Percentiles rank a stretch among this genome's conserved stretches.
phyloP scores from a whole-genome alignment of 2,329 filamentous ascomycete species.

The Apiospora koreana region DNA sequence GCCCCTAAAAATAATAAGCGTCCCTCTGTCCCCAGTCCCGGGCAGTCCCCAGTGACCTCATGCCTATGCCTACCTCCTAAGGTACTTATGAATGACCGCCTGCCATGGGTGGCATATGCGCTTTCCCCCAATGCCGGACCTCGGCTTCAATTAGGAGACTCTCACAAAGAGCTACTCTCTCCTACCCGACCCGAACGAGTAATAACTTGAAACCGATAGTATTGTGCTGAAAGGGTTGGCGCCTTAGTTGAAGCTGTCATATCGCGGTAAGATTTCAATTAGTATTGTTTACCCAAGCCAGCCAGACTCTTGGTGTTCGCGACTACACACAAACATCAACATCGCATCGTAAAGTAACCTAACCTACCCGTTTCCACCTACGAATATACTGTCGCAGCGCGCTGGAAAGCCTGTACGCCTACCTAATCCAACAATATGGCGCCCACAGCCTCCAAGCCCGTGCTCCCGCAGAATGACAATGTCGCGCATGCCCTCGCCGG shows the following conservation, averaged over 20 bases:
- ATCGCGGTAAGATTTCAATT: neutral
- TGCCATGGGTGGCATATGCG: neutral
- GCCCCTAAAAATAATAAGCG: neutral
- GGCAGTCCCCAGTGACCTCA: neutral
- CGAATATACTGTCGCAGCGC: neutral
- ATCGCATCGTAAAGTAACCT: neutral
- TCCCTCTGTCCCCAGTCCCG: neutral
- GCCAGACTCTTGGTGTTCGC: neutral
- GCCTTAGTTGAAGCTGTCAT: neutral
- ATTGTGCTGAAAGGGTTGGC: neutral
- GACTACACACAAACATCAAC: neutral
- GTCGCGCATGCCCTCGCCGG: conserved; percentile 93
- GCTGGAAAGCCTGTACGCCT: neutral
- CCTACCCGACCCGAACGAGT: conserved; percentile 3
- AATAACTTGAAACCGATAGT: conserved; percentile 1
- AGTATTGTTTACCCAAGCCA: neutral
- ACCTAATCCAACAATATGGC: conserved; percentile 20
- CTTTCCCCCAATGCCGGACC: neutral
- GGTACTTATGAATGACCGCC: neutral
- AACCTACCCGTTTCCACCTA: neutral
- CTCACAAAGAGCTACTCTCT: neutral
- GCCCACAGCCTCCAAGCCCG: conserved; percentile 55
- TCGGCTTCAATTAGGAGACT: neutral
- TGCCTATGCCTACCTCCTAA: neutral
- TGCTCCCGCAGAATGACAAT: conserved; percentile 88